Evolutionary conservation across 352 stramenopile genomes (phyloP), one percentile per base, ranked within the genome.

Genomic region (Phytophthora pinifolia): DNA sequence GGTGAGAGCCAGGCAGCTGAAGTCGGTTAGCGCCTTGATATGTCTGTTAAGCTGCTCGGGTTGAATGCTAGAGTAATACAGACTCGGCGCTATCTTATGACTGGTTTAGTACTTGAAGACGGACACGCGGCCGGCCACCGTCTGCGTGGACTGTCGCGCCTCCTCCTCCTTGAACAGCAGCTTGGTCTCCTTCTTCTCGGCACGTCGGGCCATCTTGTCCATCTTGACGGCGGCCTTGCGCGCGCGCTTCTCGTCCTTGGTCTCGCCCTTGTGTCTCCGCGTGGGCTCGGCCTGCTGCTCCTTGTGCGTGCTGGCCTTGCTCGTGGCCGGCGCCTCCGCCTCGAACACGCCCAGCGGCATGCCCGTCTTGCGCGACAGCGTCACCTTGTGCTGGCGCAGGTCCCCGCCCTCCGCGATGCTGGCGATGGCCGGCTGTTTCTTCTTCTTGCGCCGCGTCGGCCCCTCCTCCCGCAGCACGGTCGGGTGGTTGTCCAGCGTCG

Each of bases 401-500:
- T 79, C 57, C 53, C 74, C 62, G 10, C 43, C 57, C 31, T 60
- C 59, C 14, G 66, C 64, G 8, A 44, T 32, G 27, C 66, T 47
- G 6, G 42, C 68, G 10, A 58, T 44, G 33, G 56, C 17, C 6
- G 38, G 52, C 43, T 68, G 63, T 60, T 73, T 79, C 56, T 95
- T 96, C 53, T 88, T 93, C 56, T 95, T 96, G 53, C 88, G 89
- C 41, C 75, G 74, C n/a, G 67, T 66, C 32, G 70, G 51, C 5
- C 46, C 54, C 44, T 88, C 72, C 47, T 94, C 83, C 34, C 76
- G 75, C 50, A 99, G 85, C 7, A 98, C 61, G 8, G 88, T 97
- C 20, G 97, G 97, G 72, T 99, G 97, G 79, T 99, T 99, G 70
- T 99, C 96, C 60, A 98, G 52, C 64, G 97, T 99, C 29, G 93